Conservation (phyloP, 1,284 basidiomycete species). For the Gomphus bonarii region DNA sequence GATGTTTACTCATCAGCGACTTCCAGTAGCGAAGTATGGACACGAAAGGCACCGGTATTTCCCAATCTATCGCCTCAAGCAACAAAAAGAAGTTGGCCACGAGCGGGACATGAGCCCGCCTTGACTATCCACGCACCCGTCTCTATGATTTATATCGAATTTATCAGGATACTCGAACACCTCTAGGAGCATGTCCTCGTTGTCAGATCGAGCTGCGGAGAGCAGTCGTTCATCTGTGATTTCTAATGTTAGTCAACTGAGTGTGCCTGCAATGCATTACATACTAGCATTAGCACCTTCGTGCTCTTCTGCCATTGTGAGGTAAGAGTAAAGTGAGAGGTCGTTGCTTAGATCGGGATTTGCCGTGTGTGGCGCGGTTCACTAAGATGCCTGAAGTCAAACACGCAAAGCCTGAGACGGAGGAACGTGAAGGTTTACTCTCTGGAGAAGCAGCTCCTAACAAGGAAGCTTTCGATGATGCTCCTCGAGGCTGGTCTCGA, state of each 20-base stretch:
- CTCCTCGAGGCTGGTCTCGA: constrained; percentile 3
- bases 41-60: constrained; percentile 46
- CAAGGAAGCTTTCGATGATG: not conserved
- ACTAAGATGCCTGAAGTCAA: not conserved
- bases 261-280: not conserved
- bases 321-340: not conserved
- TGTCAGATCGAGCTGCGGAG: constrained; percentile 66
- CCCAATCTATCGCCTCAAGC: constrained; percentile 39
- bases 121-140: constrained; percentile 45
- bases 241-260: not conserved
- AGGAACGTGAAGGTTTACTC: constrained; percentile 34
- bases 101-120: not conserved
- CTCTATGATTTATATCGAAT: constrained; percentile 65
- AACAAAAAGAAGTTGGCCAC: constrained; percentile 2
- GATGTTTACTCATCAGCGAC: not conserved
- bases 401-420: constrained; percentile 10
- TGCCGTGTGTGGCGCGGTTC: not conserved
- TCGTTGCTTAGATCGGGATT: not conserved
- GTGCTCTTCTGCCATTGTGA: not conserved
- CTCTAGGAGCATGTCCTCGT: constrained; percentile 57
- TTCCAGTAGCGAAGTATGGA: not conserved
- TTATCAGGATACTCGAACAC: constrained; percentile 41
- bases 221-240: constrained; percentile 62
- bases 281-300: not conserved
- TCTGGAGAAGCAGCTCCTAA: constrained; percentile 17